These are phyloP conservation scores for Cicer arietinum DNA, from an alignment of 306 rosid genomes.

Conservation along the genomic window DNA sequence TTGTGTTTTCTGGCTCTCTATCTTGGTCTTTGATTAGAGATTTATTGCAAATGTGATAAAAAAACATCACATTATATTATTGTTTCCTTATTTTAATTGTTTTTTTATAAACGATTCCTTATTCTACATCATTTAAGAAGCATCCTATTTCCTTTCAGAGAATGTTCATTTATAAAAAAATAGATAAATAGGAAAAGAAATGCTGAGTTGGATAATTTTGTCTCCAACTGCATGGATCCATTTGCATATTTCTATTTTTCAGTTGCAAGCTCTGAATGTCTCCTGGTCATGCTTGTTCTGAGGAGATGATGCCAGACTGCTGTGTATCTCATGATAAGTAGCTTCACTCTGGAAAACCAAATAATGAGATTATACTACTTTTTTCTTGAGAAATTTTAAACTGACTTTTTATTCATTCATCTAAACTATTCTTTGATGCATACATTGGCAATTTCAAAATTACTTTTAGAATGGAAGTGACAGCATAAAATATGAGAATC, in stretches of 20 bases:
- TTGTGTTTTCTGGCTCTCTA: not conserved
- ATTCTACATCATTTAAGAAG: not conserved
- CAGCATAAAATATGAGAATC: not conserved
- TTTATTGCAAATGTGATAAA: not conserved
- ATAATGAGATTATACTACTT: not conserved
- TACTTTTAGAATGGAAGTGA: not conserved
- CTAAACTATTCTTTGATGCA: not conserved
- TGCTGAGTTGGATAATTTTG: not conserved
- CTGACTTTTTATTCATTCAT: not conserved
- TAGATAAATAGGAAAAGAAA: slow-evolving; percentile 6
- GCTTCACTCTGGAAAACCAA: not conserved
- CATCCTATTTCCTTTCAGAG: not conserved
- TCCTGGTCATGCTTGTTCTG: not conserved
- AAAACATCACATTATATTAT: not conserved
- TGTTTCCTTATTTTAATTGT: not conserved
- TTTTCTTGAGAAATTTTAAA: no score
- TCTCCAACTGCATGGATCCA: not conserved
- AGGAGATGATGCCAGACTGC: not conserved
- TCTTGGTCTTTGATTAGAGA: not conserved
- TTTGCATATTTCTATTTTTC: not conserved
- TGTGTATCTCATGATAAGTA: not conserved
- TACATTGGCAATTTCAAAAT: not conserved
- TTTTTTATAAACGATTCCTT: not conserved
- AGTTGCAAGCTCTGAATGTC: not conserved
- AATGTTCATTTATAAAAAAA: not conserved